Evolutionary conservation across 306 rosid species (phyloP).

Genomic region (Vicia sativa): DNA sequence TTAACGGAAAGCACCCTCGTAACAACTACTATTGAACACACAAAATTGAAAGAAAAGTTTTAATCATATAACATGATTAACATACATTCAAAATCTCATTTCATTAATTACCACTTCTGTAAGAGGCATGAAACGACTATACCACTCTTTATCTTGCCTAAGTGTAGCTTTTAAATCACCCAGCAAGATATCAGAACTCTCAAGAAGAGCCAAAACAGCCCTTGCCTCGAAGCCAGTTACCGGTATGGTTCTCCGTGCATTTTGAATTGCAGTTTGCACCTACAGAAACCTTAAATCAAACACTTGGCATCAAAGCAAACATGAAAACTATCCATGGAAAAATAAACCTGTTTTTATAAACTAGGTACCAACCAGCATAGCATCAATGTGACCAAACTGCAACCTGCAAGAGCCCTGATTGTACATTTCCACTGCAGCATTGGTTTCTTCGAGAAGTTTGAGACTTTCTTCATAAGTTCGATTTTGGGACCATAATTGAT

Average conservation of each 20-base stretch:
- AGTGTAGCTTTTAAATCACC: constrained; percentile 65
- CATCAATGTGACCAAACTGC: constrained; percentile 68
- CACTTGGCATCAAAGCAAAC: constrained; percentile 37
- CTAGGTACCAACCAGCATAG: constrained; percentile 55
- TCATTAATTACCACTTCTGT: constrained; percentile 69
- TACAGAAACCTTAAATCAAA: constrained; percentile 48
- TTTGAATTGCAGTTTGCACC: constrained; percentile 79
- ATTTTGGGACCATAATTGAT: constrained; percentile 66
- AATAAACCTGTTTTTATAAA: constrained; percentile 10
- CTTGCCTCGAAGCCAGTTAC: constrained; percentile 69
- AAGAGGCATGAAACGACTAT: constrained; percentile 82
- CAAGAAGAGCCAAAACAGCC: constrained; percentile 66
- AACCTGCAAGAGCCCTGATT: constrained; percentile 76
- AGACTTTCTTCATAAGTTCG: constrained; percentile 73
- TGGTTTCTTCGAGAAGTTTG: constrained; percentile 78
- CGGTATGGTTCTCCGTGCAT: constrained; percentile 58
- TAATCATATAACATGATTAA: constrained; percentile 1
- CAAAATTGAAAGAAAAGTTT: not conserved
- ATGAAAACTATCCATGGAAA: not conserved
- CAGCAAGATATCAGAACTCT: constrained; percentile 69
- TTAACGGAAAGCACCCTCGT: not conserved
- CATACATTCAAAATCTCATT: constrained; percentile 22
- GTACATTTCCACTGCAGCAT: constrained; percentile 83
- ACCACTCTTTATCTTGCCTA: constrained; percentile 77
- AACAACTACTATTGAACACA: not conserved